A percentile compares a stretch with the other conserved stretches of the same genome.
These are phyloP conservation scores for Elymus sibiricus DNA, from an alignment of 176 grass and related monocot species.

Conservation along the genomic window DNA sequence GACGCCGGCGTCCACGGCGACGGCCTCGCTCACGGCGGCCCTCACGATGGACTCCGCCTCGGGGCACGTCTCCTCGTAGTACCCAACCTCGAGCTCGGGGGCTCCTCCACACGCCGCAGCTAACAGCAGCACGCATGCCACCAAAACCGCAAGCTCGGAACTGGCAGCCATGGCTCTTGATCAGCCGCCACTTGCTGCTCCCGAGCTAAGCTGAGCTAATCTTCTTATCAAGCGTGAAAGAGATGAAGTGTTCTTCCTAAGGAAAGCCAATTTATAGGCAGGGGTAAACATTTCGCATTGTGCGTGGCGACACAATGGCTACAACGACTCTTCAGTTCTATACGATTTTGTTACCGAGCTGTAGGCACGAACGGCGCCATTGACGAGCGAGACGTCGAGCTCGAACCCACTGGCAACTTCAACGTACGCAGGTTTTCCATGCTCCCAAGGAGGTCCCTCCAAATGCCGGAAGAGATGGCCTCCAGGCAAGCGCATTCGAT, in stretches of 20 bases:
- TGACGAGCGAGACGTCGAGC: not conserved
- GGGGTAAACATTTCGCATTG: not conserved
- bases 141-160: not conserved
- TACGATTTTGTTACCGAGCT: not conserved
- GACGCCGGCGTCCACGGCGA: not conserved
- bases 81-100: slow-evolving; percentile 5
- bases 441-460: not conserved
- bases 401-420: not conserved
- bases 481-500: not conserved
- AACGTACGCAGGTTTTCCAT: not conserved
- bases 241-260: not conserved
- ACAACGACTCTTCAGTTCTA: not conserved
- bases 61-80: slow-evolving; percentile 38
- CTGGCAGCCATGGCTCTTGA: not conserved
- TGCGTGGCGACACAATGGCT: not conserved
- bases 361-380: not conserved
- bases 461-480: not conserved
- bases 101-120: not conserved
- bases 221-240: not conserved
- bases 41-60: slow-evolving; percentile 24
- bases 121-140: not conserved
- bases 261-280: not conserved
- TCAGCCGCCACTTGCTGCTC: not conserved
- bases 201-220: not conserved
- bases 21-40: slow-evolving; percentile 18